Evolutionary conservation across 2,329 filamentous ascomycete genomes (phyloP), one percentile per base, ranked within the genome.

Genomic region (Fusarium sp.): DNA sequence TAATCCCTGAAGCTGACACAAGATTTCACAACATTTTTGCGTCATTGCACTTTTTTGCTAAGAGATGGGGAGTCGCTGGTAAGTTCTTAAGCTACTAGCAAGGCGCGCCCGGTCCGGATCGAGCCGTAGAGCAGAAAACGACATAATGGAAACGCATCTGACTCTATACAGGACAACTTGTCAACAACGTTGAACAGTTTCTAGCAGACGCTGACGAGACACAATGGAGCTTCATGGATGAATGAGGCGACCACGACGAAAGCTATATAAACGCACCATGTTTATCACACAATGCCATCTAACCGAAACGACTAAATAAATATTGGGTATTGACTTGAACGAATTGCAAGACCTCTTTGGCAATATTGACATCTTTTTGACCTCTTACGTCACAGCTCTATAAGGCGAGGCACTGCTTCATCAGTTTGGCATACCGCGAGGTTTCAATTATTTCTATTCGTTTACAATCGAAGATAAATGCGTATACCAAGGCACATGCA

Each of bases 31-130:
- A 81, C 38, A 78, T 81, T 26, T 82, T 80, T 67, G 79, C 80
- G 36, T 79, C 79, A 14, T 73, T 82, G 32, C 80, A 82, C 57
- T 81, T 79, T 66, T 81, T 81, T 42, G 79, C 80, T 13, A 82
- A 81, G 69, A 69, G 81, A 56, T 82, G 81, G 81, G 79, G 75
- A 41, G 78, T 81, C 69, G 81, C 79, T 35, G 80, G 80, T 81
- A 61, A 64, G 79, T 75, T 32, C 26, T 35, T 66, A 28, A 14
- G 41, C 38, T 57, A 45, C 36, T 70, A 54, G 66, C 67, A 70
- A 66, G 57, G 36, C 42, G 20, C 22, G 32, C 47, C 38, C 48
- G 24, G 65, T 54, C 64, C 54, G 26, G 32, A 48, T 65, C 44
- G 50, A 63, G 47, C 48, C 35, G 44, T 56, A 39, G 39, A 41